Conservation (phyloP, 345 rosid genomes). For the Syzygium oleosum region DNA sequence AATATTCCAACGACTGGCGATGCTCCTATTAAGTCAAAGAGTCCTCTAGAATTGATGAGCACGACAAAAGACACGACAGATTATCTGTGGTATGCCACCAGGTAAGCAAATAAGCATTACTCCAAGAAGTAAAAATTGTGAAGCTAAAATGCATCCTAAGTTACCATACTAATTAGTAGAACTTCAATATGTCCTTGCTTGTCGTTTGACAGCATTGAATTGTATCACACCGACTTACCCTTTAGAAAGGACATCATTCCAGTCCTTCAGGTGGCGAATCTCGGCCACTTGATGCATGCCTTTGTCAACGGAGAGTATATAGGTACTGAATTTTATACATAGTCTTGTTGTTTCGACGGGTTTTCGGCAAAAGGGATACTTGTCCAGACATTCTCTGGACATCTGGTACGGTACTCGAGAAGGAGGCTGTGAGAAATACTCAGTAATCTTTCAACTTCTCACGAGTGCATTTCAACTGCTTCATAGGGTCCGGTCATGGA, state of each 20-base stretch:
- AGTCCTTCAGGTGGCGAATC: slow-evolving; percentile 26
- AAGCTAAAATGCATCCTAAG: not conserved
- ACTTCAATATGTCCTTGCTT: not conserved
- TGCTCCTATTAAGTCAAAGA: slow-evolving; percentile 2
- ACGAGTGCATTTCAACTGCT: not conserved
- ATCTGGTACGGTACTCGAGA: not conserved
- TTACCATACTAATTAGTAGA: not conserved
- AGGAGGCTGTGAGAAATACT: not conserved
- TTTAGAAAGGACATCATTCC: slow-evolving; percentile 17
- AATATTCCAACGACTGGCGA: slow-evolving; percentile 1
- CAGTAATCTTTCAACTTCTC: not conserved
- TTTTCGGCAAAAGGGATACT: not conserved
- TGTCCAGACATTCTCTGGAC: not conserved
- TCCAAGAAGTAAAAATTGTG: not conserved
- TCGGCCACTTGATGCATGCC: slow-evolving; percentile 33
- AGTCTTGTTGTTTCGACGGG: not conserved
- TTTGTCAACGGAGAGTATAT: slow-evolving; percentile 32
- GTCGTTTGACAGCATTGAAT: slow-evolving; percentile 15
- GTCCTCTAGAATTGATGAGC: slow-evolving; percentile 19
- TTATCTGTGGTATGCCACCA: slow-evolving; percentile 31
- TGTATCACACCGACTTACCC: slow-evolving; percentile 21
- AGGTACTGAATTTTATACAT: slow-evolving; percentile 4
- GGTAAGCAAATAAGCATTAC: slow-evolving; percentile 3
- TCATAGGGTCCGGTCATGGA: slow-evolving; percentile 34
- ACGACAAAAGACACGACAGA: slow-evolving; percentile 27